Percentiles rank a stretch among this genome's conserved stretches.
Conservation (phyloP, 208 protist genomes). For the Acanthamoeba royreba region DNA sequence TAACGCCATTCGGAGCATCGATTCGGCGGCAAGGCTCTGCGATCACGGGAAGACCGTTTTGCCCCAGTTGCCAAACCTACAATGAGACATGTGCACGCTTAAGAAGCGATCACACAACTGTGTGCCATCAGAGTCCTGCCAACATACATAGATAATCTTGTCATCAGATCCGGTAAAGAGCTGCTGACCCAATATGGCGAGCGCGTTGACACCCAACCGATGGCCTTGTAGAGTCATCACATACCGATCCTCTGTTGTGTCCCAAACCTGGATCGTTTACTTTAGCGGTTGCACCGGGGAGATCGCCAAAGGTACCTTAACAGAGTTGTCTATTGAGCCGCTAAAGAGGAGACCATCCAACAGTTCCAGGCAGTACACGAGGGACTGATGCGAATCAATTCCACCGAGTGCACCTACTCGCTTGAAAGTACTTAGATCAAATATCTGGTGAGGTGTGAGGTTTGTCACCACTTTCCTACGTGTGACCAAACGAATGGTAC, state of each 20-base stretch:
- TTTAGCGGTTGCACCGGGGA: neutral
- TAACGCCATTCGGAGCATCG: neutral
- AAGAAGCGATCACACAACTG: neutral
- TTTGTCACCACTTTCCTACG: too few relatives aligned
- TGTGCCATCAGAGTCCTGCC: too few relatives aligned
- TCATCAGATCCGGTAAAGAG: constrained; percentile 25
- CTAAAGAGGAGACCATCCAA: neutral
- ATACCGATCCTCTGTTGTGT: neutral
- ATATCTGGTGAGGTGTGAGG: neutral
- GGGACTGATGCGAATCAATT: neutral
- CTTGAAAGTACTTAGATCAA: neutral
- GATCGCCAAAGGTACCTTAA: neutral
- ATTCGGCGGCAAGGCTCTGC: neutral
- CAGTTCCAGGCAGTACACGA: neutral
- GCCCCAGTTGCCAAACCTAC: too few relatives aligned
- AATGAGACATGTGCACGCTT: neutral
- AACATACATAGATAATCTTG: neutral
- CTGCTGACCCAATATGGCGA: neutral
- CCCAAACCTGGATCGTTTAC: neutral
- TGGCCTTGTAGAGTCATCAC: neutral
- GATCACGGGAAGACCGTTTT: neutral
- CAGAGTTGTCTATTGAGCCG: neutral
- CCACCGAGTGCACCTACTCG: neutral
- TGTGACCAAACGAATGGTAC: too few relatives aligned
- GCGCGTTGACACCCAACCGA: neutral